Percentiles rank a stretch among this genome's conserved stretches.
These are phyloP conservation scores for Macroventuria anomochaeta DNA, from an alignment of 2,329 filamentous ascomycete species.

Conservation along the genomic window DNA sequence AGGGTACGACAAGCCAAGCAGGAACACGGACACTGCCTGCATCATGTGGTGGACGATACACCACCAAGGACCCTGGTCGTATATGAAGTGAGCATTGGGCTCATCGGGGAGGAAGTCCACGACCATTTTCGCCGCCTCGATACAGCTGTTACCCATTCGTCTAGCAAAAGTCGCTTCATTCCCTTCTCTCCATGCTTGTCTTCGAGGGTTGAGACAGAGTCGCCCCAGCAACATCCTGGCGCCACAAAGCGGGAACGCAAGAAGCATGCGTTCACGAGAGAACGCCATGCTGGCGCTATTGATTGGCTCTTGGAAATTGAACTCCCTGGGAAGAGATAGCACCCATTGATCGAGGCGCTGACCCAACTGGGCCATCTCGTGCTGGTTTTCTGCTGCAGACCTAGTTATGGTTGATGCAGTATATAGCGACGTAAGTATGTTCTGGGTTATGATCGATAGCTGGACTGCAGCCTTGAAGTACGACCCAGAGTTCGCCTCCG, in stretches of 20 bases:
- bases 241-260: constrained; percentile 46
- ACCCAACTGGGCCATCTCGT: constrained; percentile 40
- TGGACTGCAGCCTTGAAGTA: constrained; percentile 38
- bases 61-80: constrained; percentile 52
- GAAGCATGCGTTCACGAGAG: constrained; percentile 38
- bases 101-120: constrained; percentile 47
- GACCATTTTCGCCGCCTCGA: constrained; percentile 47
- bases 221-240: constrained; percentile 52
- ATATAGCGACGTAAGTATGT: constrained; percentile 47
- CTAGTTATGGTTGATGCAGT: constrained; percentile 41
- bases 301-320: constrained; percentile 33
- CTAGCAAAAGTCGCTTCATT: constrained; percentile 36
- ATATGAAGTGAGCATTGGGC: constrained; percentile 35
- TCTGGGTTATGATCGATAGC: constrained; percentile 44
- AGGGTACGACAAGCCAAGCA: constrained; percentile 47
- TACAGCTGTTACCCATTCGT: constrained; percentile 44
- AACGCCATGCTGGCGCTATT: constrained; percentile 3
- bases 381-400: constrained; percentile 44
- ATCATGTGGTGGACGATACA: constrained; percentile 49
- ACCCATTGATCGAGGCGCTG: constrained; percentile 47
- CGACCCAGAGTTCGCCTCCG: constrained; percentile 28
- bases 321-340: constrained; percentile 35
- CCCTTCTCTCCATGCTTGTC: constrained; percentile 22
- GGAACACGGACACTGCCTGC: constrained; percentile 49
- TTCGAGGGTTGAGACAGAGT: constrained; percentile 45